phyloP scores from a whole-genome alignment of 805 yeast species.

The Schwanniomyces pseudopolymorphus region DNA sequence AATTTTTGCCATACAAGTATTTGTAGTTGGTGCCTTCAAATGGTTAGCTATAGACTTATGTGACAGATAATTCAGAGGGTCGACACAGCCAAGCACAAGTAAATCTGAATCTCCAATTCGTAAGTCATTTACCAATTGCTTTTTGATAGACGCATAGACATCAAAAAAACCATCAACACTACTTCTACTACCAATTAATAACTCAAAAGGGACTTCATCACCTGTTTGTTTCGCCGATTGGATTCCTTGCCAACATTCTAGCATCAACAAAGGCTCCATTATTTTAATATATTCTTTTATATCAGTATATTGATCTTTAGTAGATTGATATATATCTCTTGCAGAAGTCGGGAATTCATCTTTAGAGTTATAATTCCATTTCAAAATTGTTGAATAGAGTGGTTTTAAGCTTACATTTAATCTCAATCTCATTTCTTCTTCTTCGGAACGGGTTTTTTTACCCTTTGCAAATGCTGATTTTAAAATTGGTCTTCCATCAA shows the following conservation, averaged over 20 bases:
- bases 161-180: slow-evolving; percentile 87
- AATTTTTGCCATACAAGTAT: slow-evolving; percentile 79
- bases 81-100: slow-evolving; percentile 51
- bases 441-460: slow-evolving; percentile 49
- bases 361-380: slow-evolving; percentile 69
- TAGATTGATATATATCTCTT: slow-evolving; percentile 38
- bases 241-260: slow-evolving; percentile 94
- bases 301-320: slow-evolving; percentile 55
- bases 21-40: slow-evolving; percentile 27
- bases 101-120: slow-evolving; percentile 75
- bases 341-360: slow-evolving; percentile 61
- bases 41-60: slow-evolving; percentile 19
- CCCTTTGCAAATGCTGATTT: slow-evolving; percentile 27
- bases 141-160: slow-evolving; percentile 70
- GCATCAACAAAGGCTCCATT: slow-evolving; percentile 76
- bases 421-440: slow-evolving; percentile 75
- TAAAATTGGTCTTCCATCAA: slow-evolving; percentile 39
- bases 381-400: slow-evolving; percentile 63
- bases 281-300: slow-evolving; percentile 65
- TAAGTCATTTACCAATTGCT: slow-evolving; percentile 47
- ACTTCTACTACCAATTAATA: slow-evolving; percentile 76
- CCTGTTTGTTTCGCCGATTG: slow-evolving; percentile 68
- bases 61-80: slow-evolving; percentile 13
- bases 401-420: slow-evolving; percentile 77
- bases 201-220: slow-evolving; percentile 58